Conservation (phyloP, 2,329 filamentous ascomycete species). For the Harringtonia aguacate region DNA sequence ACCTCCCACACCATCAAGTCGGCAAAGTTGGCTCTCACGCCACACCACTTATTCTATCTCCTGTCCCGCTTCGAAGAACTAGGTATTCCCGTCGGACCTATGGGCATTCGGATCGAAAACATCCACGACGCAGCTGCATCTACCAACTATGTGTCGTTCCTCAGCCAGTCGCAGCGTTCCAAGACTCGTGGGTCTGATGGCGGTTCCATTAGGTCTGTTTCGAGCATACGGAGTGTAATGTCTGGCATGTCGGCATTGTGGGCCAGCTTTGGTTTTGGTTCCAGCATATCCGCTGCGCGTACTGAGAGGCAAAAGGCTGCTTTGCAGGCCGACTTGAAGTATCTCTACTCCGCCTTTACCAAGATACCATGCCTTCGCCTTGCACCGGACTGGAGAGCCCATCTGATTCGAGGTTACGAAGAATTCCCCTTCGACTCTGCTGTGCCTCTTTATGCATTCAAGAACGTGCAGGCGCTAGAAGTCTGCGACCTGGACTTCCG, state of each 20-base stretch:
- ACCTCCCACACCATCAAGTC: slow-evolving; percentile 79
- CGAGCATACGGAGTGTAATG: slow-evolving; percentile 94
- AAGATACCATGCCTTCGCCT: slow-evolving; percentile 90
- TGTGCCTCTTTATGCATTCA: slow-evolving; percentile 93
- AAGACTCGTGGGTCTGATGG: slow-evolving; percentile 72
- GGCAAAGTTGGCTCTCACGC: slow-evolving; percentile 82
- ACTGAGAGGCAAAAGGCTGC: slow-evolving; percentile 84
- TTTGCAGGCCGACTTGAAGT: slow-evolving; percentile 79
- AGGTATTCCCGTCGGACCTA: slow-evolving; percentile 80
- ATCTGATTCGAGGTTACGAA: slow-evolving; percentile 85
- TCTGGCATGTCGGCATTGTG: slow-evolving; percentile 91
- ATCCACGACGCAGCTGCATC: slow-evolving; percentile 79
- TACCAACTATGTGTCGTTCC: slow-evolving; percentile 91
- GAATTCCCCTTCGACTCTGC: slow-evolving; percentile 98
- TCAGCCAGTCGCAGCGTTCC: slow-evolving; percentile 71
- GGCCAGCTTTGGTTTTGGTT: slow-evolving; percentile 76
- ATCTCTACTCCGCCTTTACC: slow-evolving; percentile 95
- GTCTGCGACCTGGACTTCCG: slow-evolving; percentile 93
- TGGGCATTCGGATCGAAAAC: slow-evolving; percentile 93
- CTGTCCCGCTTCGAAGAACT: slow-evolving; percentile 92
- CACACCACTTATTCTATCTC: slow-evolving; percentile 94
- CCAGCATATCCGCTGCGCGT: slow-evolving; percentile 68
- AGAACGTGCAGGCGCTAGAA: slow-evolving; percentile 89
- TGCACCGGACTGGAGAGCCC: slow-evolving; percentile 85
- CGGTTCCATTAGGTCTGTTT: slow-evolving; percentile 89